Evolutionary conservation across 2,329 filamentous ascomycete genomes (phyloP), one percentile per base, ranked within the genome.

Genomic region (Colletotrichum eleusines): DNA sequence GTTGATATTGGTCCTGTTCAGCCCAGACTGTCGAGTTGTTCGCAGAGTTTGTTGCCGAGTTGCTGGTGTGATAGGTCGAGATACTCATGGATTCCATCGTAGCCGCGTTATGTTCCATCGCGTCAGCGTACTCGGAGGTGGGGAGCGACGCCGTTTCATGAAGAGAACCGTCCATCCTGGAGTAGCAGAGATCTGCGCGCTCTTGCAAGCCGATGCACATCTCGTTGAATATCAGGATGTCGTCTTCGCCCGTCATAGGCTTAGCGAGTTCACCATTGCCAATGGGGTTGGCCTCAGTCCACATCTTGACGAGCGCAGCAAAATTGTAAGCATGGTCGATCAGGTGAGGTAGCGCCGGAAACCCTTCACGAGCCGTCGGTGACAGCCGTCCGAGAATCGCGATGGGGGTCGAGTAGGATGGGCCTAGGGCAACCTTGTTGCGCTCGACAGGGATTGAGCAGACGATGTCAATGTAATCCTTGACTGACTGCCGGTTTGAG

Each of bases 261-360:
- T 63, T 61, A 5, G 28, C 14, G 5, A 66, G 16, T 12, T 63
- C 68, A 28, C 51, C 76, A 31, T 77, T 77, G 12, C 77, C 74
- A 26, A 77, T 73, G 20, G 78, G 79, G 74, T 83, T 84, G 5
- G 84, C 79, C 48, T 94, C 91, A 0, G 92, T 86, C 93, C 93
- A 97, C 16, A 96, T 83, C 76, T 92, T 92, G 28, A 97, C 91
- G 23, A 99, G 83, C 46, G 91, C 91, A 0, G 96, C 94, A 75
- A 95, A 94, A 75, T 93, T 95, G 72, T 94, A 90, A 9, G 94
- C 90, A 73, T 95, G 91, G 75, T 99, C 96, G 72, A 99, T 93
- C 5, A 99, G 87, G 78, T 97, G 98, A 0, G 96, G 96, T 18
- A 99, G 85, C 55, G 93, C 96, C 0, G 95, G 95, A 76, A 98